Conservation (phyloP, 495 filamentous ascomycete species). For the Aspergillus nidulans region DNA sequence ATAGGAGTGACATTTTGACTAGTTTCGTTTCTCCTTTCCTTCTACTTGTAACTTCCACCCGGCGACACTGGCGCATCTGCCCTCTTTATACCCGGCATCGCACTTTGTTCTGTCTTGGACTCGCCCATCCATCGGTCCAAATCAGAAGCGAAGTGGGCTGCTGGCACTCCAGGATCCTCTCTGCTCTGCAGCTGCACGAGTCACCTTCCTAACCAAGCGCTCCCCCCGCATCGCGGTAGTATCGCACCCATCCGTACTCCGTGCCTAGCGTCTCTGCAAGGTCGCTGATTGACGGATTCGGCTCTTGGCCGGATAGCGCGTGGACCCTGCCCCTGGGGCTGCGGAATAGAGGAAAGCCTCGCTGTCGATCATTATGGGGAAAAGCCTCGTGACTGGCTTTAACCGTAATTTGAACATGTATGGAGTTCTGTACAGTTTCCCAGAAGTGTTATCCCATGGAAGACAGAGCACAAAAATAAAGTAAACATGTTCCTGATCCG, state of each 20-base stretch:
- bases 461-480: background rate
- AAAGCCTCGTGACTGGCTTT: background rate
- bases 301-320: background rate
- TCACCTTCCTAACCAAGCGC: constrained; percentile 4
- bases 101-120: no score
- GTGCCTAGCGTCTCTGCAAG: background rate
- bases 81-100: no score
- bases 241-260: background rate
- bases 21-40: constrained; percentile 34
- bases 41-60: no score
- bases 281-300: background rate
- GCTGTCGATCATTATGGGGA: background rate
- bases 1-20: background rate
- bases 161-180: no score
- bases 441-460: background rate
- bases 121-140: no score
- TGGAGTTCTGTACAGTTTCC: background rate
- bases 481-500: background rate
- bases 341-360: background rate
- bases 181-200: background rate
- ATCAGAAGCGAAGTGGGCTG: no score
- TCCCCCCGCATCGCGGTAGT: background rate
- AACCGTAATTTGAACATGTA: background rate
- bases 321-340: background rate
- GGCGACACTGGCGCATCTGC: background rate